phyloP scores from a whole-genome alignment of 2,329 filamentous ascomycete species.

The Cladobotryum mycophilum region DNA sequence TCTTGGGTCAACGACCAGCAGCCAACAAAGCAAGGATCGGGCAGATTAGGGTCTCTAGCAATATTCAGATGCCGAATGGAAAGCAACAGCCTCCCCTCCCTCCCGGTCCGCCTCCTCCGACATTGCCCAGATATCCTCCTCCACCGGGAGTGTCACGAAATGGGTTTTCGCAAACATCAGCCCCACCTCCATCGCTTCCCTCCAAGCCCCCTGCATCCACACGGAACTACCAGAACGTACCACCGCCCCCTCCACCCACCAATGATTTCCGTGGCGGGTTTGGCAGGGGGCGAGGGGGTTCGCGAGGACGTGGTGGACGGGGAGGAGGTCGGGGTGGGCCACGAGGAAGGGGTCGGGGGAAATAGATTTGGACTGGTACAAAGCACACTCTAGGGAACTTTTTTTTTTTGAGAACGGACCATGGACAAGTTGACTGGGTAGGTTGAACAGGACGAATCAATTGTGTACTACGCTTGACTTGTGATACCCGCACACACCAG shows the following conservation, averaged over 20 bases:
- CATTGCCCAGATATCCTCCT: slow-evolving; percentile 19
- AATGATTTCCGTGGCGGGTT: background rate
- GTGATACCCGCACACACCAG: slow-evolving; percentile 9
- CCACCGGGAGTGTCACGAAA: slow-evolving; percentile 18
- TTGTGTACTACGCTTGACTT: background rate
- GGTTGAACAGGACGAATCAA: slow-evolving; percentile 6
- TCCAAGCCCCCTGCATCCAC: slow-evolving; percentile 22
- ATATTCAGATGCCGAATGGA: slow-evolving; percentile 31
- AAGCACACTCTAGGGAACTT: no score
- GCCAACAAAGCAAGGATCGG: slow-evolving; percentile 27
- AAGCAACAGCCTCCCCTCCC: slow-evolving; percentile 31
- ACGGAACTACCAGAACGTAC: slow-evolving; percentile 23
- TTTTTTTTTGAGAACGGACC: background rate
- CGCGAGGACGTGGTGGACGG: slow-evolving; percentile 15
- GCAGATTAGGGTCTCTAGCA: slow-evolving; percentile 34
- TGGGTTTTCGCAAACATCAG: slow-evolving; percentile 11
- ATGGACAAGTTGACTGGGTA: background rate
- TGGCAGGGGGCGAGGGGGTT: slow-evolving; percentile 5
- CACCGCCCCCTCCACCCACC: slow-evolving; percentile 19
- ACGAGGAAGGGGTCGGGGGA: slow-evolving; percentile 16
- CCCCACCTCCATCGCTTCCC: slow-evolving; percentile 22
- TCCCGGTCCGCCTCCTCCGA: slow-evolving; percentile 29
- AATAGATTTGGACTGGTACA: slow-evolving; percentile 9
- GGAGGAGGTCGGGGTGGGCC: slow-evolving; percentile 19
- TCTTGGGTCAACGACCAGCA: slow-evolving; percentile 29